Evolutionary conservation across 768 basidiomycete species (phyloP).

Genomic region (Kwoniella botswanensis): DNA sequence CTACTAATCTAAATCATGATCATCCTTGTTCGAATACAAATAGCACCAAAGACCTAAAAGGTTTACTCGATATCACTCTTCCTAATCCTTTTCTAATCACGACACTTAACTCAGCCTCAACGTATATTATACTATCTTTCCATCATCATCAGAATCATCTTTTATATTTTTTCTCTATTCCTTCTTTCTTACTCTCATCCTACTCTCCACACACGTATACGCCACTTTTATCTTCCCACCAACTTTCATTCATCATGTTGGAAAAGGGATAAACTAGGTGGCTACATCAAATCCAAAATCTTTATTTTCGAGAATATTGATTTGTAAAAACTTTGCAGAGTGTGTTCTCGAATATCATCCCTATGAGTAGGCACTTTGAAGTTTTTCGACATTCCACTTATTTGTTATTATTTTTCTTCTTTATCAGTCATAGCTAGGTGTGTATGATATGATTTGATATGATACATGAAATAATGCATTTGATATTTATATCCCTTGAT

Average conservation of each 20-base stretch:
- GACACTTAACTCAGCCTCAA: background rate
- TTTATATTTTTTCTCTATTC: background rate
- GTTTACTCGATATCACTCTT: too few species aligned
- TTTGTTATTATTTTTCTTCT: background rate
- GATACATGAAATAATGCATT: background rate
- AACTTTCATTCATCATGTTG: conserved; percentile 28
- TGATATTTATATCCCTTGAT: background rate
- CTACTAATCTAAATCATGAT: background rate
- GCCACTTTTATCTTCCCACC: conserved; percentile 51
- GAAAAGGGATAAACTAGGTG: conserved; percentile 51
- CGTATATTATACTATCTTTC: background rate
- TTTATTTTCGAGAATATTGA: conserved; percentile 13
- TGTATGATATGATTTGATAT: background rate
- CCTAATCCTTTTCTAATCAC: too few species aligned
- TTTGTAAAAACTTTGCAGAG: conserved; percentile 16
- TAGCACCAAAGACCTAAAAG: too few species aligned
- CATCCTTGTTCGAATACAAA: too few species aligned
- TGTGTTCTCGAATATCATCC: conserved; percentile 3
- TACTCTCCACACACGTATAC: conserved; percentile 1
- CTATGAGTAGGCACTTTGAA: conserved; percentile 16
- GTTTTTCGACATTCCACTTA: conserved; percentile 3
- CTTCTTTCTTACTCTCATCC: background rate
- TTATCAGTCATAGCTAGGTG: background rate
- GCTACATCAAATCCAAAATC: conserved; percentile 34
- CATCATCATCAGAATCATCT: background rate